Evolutionary conservation across 352 stramenopile genomes (phyloP), one percentile per base, ranked within the genome.

Genomic region (Elongisporangium senticosum): DNA sequence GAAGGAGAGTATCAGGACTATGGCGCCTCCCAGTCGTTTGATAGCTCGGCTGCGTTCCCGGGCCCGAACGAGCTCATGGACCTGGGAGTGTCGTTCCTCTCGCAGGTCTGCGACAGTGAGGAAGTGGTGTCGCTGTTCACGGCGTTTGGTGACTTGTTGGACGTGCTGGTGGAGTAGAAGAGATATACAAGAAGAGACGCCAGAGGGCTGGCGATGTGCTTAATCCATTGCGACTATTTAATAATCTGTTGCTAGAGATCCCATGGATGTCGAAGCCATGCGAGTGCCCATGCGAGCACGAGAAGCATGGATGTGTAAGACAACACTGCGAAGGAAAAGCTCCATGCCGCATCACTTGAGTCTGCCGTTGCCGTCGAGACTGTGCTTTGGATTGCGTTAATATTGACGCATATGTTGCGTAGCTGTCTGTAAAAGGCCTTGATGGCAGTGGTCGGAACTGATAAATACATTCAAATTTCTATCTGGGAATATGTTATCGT

Each of bases 81-180:
- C 53, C 67, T 60, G 2, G 68, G 79, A 21, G 65, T 91, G 48
- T 86, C 74, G 40, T 66, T 87, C 22, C 57, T 91, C 39, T 65
- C 71, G 15, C 68, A 67, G 49, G 67, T 87, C 13, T 86, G 77
- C 39, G 77, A 88, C 49, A 89, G 75, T 40, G 57, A 89, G 39
- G 75, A 87, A 53, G 69, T 79, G 15, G 63, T 75, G 47, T 79
- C 75, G 48, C 64, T 91, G 22, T 80, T 91, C 48, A 88, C 89
- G 62, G 75, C 77, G 3, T 84, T 91, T 37, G 79, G 77, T 22
- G 70, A 89, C 60, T 86, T 91, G 50, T 49, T 91, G 21, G 81
- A 91, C 28, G 71, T 86, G 17, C 61, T 90, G 17, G 68, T 89
- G 26, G 69, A 86, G 19, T 87, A 69, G 72, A 14, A 21, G 5